A percentile compares a stretch with the other conserved stretches of the same genome.
These are phyloP conservation scores for Aspergillus bombycis DNA, from an alignment of 2,329 filamentous ascomycete genomes.

Conservation along the genomic window DNA sequence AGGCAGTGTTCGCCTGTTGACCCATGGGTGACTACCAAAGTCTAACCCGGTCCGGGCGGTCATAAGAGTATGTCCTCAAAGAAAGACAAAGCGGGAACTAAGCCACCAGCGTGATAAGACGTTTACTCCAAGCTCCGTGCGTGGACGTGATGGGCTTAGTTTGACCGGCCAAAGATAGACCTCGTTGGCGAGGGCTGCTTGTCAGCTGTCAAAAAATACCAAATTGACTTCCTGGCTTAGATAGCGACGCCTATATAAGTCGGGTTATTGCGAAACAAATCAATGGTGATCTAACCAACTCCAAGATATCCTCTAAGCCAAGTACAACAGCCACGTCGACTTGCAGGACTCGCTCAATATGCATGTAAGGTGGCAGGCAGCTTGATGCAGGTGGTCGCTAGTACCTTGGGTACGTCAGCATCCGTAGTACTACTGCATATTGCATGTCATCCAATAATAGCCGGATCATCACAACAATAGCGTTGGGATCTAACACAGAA, in stretches of 20 bases:
- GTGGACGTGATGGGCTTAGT: background rate
- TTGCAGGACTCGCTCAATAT: background rate
- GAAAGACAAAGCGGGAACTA: slow-evolving; percentile 1
- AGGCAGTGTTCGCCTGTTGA: background rate
- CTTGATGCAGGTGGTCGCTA: background rate
- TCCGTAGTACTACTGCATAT: background rate
- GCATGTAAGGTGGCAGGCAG: background rate
- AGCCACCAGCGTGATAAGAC: background rate
- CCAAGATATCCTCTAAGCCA: background rate
- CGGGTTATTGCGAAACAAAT: background rate
- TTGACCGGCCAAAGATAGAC: background rate
- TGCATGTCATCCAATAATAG: background rate
- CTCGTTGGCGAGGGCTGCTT: background rate
- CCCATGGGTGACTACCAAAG: background rate
- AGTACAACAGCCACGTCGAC: background rate
- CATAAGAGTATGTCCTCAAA: background rate
- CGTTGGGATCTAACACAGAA: background rate
- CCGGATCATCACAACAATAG: background rate
- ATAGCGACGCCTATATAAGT: background rate
- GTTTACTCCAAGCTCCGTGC: background rate
- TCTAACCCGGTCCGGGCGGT: background rate
- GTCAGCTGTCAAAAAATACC: background rate
- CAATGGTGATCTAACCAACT: background rate
- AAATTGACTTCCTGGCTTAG: background rate
- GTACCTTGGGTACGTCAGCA: background rate